Evolutionary conservation across 208 protist genomes (phyloP).

Genomic region (Crithidia brevicula): DNA sequence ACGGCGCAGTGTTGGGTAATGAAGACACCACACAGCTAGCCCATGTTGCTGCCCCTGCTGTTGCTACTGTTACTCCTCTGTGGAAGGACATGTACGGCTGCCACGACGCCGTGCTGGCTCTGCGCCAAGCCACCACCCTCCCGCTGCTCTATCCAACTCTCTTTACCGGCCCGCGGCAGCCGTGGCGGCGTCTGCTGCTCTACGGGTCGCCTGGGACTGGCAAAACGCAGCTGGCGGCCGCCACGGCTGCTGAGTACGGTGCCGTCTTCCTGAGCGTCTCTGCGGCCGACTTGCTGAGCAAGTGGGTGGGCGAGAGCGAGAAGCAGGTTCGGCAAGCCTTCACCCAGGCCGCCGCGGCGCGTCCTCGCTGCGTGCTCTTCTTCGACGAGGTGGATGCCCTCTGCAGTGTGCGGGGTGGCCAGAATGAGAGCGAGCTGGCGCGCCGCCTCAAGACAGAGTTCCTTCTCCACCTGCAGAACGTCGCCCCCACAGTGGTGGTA

Average conservation of each 20-base stretch:
- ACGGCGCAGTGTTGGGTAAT: too few species aligned
- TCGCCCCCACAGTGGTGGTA: slow-evolving; percentile 63
- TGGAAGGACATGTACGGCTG: slow-evolving; percentile 93
- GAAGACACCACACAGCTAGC: too few species aligned
- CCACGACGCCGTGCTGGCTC: slow-evolving; percentile 93
- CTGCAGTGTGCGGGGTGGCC: slow-evolving; percentile 69
- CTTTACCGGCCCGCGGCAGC: slow-evolving; percentile 94
- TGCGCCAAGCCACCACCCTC: slow-evolving; percentile 98
- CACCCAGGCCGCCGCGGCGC: slow-evolving; percentile 47
- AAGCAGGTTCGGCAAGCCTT: slow-evolving; percentile 96
- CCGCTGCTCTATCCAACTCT: slow-evolving; percentile 97
- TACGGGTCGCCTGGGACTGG: slow-evolving; percentile 98
- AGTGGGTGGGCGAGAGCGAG: slow-evolving; percentile 98
- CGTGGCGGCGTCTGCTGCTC: slow-evolving; percentile 97
- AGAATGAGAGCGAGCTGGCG: slow-evolving; percentile 85
- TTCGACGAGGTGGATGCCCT: slow-evolving; percentile 96
- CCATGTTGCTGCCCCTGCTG: too few species aligned
- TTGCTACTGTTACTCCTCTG: too few species aligned
- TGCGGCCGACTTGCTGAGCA: slow-evolving; percentile 95
- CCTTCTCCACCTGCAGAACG: slow-evolving; percentile 94
- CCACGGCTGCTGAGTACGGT: slow-evolving; percentile 95
- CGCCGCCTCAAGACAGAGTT: slow-evolving; percentile 99
- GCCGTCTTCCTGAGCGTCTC: slow-evolving; percentile 95
- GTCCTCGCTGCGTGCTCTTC: slow-evolving; percentile 86
- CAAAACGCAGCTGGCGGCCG: slow-evolving; percentile 98